These are phyloP conservation scores for Ambrosia trifida DNA, from an alignment of 129 eudicot species.

Conservation along the genomic window DNA sequence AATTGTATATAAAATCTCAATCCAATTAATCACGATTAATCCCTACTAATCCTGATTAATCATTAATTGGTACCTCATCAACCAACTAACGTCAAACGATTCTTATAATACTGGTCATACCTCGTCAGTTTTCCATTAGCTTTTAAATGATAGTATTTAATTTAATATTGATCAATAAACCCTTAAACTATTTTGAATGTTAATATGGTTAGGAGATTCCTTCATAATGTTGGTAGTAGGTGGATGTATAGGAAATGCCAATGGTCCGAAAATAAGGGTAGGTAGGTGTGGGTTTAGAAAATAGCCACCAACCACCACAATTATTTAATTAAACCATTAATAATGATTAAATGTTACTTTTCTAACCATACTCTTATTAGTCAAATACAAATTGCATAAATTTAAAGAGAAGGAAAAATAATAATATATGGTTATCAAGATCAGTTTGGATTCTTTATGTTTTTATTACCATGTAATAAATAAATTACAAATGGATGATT, in stretches of 20 bases:
- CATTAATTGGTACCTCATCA: too few relatives aligned
- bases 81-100: background rate
- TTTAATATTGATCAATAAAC: background rate
- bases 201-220: constrained; percentile 18
- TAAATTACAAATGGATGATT: background rate
- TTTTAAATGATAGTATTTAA: background rate
- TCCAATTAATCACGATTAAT: too few relatives aligned
- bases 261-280: constrained; percentile 26
- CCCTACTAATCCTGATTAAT: too few relatives aligned
- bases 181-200: background rate
- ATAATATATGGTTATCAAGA: constrained; percentile 12
- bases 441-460: constrained; percentile 26
- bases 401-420: background rate
- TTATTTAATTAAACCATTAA: background rate
- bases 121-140: too few relatives aligned
- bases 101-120: too few relatives aligned
- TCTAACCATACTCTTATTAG: background rate
- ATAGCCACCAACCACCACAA: constrained; percentile 28
- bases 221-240: constrained; percentile 20
- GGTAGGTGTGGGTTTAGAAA: constrained; percentile 23
- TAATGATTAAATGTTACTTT: background rate
- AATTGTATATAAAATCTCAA: too few relatives aligned
- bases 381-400: background rate
- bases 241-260: constrained; percentile 19
- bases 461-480: background rate